phyloP scores from a whole-genome alignment of 2,329 filamentous ascomycete species.

The Scleromitrula shiraiana region DNA sequence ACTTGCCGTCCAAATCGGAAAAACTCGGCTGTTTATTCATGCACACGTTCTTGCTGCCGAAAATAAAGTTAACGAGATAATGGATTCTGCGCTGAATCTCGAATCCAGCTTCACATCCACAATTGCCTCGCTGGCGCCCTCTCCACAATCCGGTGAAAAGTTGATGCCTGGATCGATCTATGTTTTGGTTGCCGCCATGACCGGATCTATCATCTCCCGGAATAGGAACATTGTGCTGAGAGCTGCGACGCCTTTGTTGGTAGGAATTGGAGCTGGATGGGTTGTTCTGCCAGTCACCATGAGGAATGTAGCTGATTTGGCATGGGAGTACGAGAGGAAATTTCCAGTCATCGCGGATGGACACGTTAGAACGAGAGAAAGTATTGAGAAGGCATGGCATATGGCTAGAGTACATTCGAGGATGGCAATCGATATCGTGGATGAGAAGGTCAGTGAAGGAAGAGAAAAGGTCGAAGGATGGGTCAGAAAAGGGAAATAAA shows the following conservation, averaged over 20 bases:
- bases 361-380: slow-evolving; percentile 64
- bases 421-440: slow-evolving; percentile 63
- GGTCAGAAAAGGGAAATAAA: slow-evolving; percentile 69
- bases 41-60: slow-evolving; percentile 65
- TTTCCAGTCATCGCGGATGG: slow-evolving; percentile 77
- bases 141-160: slow-evolving; percentile 77
- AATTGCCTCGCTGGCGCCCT: slow-evolving; percentile 77
- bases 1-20: slow-evolving; percentile 73
- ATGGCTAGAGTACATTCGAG: slow-evolving; percentile 69
- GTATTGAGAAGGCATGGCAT: slow-evolving; percentile 59
- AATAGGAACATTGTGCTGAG: slow-evolving; percentile 82
- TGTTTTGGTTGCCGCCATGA: slow-evolving; percentile 90
- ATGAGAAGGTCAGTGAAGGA: slow-evolving; percentile 70
- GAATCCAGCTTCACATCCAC: slow-evolving; percentile 89
- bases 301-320: slow-evolving; percentile 74
- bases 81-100: slow-evolving; percentile 73
- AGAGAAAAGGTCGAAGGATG: slow-evolving; percentile 76
- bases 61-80: slow-evolving; percentile 71
- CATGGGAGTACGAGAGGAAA: slow-evolving; percentile 89
- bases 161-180: slow-evolving; percentile 87
- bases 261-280: slow-evolving; percentile 79
- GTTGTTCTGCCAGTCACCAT: slow-evolving; percentile 81
- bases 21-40: slow-evolving; percentile 74
- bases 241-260: slow-evolving; percentile 64
- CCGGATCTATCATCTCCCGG: slow-evolving; percentile 81